phyloP scores from a whole-genome alignment of 345 rosid species.

The Syzygium oleosum region DNA sequence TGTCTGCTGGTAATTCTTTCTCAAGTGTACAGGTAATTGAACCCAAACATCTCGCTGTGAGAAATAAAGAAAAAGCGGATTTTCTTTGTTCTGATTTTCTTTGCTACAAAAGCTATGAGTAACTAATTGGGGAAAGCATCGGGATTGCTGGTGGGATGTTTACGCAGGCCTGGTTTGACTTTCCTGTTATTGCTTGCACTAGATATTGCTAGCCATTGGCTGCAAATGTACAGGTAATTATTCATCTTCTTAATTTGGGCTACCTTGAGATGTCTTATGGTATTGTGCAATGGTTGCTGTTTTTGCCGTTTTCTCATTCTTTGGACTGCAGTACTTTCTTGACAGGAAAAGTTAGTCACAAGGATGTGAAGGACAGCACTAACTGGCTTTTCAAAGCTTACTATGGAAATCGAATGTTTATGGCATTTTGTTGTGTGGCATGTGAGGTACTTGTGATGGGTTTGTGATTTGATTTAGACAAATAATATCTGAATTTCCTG shows the following conservation, averaged over 20 bases:
- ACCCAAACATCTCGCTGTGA: neutral
- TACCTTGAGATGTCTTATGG: neutral
- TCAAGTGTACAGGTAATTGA: constrained; percentile 59
- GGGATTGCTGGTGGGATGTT: neutral
- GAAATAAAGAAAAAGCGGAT: neutral
- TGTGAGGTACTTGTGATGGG: constrained; percentile 61
- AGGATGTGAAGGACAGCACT: constrained; percentile 90
- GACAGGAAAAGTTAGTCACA: constrained; percentile 79
- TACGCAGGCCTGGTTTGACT: constrained; percentile 78
- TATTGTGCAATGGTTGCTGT: neutral
- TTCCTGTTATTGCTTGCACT: constrained; percentile 79
- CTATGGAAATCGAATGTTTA: constrained; percentile 90
- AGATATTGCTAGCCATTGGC: constrained; percentile 93
- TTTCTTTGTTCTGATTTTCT: neutral
- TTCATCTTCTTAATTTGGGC: neutral
- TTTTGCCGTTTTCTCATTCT: constrained; percentile 7
- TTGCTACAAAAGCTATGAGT: neutral
- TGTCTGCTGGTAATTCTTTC: constrained; percentile 87
- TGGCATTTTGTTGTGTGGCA: constrained; percentile 88
- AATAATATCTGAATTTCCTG: neutral
- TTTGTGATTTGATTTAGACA: neutral
- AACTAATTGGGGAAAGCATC: neutral
- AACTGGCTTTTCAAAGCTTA: constrained; percentile 88
- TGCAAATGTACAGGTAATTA: constrained; percentile 86
- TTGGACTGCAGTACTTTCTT: constrained; percentile 73